Conservation (phyloP, 108 stramenopile species). For the Discostella stelligeroides region DNA sequence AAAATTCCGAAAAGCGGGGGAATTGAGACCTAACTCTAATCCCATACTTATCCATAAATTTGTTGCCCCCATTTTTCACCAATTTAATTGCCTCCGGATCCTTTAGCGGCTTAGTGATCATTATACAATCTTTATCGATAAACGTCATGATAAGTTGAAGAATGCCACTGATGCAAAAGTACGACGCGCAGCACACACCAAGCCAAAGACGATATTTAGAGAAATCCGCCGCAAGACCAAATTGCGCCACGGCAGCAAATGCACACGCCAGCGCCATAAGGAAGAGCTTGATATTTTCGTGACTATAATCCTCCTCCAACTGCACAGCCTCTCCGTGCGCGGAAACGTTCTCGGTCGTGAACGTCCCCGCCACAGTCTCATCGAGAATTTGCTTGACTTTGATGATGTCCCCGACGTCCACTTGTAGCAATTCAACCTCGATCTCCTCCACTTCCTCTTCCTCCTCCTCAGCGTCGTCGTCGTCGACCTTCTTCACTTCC, state of each 20-base stretch:
- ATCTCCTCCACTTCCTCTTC: slow-evolving; percentile 33
- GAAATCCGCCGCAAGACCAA: slow-evolving; percentile 88
- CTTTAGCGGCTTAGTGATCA: slow-evolving; percentile 73
- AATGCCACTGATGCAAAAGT: slow-evolving; percentile 91
- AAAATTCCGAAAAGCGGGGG: slow-evolving; percentile 88
- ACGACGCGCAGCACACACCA: slow-evolving; percentile 88
- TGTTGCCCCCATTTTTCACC: slow-evolving; percentile 56
- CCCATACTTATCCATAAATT: slow-evolving; percentile 61
- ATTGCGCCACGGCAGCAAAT: slow-evolving; percentile 94
- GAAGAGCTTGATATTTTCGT: slow-evolving; percentile 91
- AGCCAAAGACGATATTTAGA: slow-evolving; percentile 87
- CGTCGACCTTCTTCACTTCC: slow-evolving; percentile 8
- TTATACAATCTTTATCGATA: slow-evolving; percentile 91
- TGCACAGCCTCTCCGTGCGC: slow-evolving; percentile 43
- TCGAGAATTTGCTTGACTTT: slow-evolving; percentile 98
- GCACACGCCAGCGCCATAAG: slow-evolving; percentile 90
- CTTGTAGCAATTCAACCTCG: slow-evolving; percentile 71
- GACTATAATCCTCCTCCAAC: slow-evolving; percentile 79
- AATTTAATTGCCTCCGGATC: slow-evolving; percentile 44
- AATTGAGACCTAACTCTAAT: slow-evolving; percentile 81
- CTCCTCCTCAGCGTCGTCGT: slow-evolving; percentile 17
- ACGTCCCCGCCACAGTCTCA: slow-evolving; percentile 85
- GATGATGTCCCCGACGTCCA: slow-evolving; percentile 94
- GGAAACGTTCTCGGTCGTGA: slow-evolving; percentile 65
- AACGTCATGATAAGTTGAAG: slow-evolving; percentile 93